Base-by-base conservation (phyloP, 768 basidiomycete species). In the Leccinum incarnatum region DNA sequence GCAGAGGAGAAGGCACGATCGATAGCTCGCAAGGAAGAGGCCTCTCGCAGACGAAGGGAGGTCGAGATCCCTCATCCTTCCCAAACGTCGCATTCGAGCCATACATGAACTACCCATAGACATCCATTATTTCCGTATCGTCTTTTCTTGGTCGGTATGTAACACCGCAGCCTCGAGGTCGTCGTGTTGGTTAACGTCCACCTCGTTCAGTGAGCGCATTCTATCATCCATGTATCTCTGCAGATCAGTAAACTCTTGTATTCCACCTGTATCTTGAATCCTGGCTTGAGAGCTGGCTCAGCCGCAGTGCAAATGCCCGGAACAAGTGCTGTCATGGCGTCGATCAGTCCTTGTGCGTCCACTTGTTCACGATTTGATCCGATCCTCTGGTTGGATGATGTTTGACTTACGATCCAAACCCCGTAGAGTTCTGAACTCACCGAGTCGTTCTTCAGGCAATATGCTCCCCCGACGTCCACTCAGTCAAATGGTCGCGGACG, bases 1-100 rank as follows among this genome's bases (percentile, higher is more conserved):
- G 81, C 80, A 40, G 86, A 87, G 66, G 82, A 86, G 66, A 74
- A 72, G 57, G 73, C 77, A 19, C 72, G 73, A 25, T 69, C 59
- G 42, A 72, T 72, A 57, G 55, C 58, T 51, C 66, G 66, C 59
- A 67, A 63, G 59, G 71, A 67, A 49, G 76, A 69, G 34, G 42
- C 53, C 15, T 58, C 65, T 54, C 69, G 65, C 57, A 66, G 66
- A 59, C 68, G 64, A 53, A 62, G 57, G 53, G 72, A 68, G 51
- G 56, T 56, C 47, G 56, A 71, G 11, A 12, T 55, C 12, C 36
- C 27, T 52, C 30, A 23, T n/a, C 30, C 57, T 10, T 40, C 42
- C 9, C 15, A 60, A 50, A 46, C 55, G n/a, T 64, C 59, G 10
- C 58, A 52, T 19, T 27, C 62, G 51, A 57, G 34, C 25, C 60